Base-by-base conservation (phyloP, 2,329 filamentous ascomycete genomes). In the Microdochium paspali region DNA sequence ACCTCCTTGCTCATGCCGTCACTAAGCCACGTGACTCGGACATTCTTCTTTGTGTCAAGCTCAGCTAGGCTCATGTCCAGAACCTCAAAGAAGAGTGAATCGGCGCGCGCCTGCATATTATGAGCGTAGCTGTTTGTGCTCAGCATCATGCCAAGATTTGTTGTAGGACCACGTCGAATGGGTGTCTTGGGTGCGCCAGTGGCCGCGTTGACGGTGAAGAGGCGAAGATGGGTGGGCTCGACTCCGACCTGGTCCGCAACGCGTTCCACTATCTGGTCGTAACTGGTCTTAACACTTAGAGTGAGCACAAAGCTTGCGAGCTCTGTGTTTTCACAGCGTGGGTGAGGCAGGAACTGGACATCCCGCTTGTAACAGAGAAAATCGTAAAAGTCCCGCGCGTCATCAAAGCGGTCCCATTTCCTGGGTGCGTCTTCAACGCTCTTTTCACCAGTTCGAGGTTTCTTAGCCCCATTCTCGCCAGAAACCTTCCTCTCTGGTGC, bases 51-150 rank as follows among this genome's bases (percentile, higher is more conserved):
- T 48, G 87, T 93, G 61, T 98, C 93, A 40, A 95, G 75, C 65
- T 98, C 94, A 23, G 87, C 86, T 44, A 98, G 69, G 58, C 89
- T 95, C 73, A 96, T 95, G 53, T 98, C 93, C 35, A 98, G 71
- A 24, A 97, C 80, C 64, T 98, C 93, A 61, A 90, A 98, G 64
- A 84, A 97, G 46, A 98, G 73, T 1, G 85, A 80, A 65, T 97
- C 91, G 20, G 77, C 69, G 47, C 83, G 78, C 60, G 90, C 86
- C 26, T 76, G 82, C 48, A 78, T 77, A 55, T 82, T 86, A 54
- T 89, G 85, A 10, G 77, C 77, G 54, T 81, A 82, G 46, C 87
- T 87, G 46, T 84, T 80, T 10, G 87, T 84, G 51, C 80, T 83
- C 15, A 98, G 74, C 42, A 97, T 95, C 52, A 80, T 82, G 46